Conservation (phyloP, 306 rosid genomes). For the Lithocarpus polystachyus region DNA sequence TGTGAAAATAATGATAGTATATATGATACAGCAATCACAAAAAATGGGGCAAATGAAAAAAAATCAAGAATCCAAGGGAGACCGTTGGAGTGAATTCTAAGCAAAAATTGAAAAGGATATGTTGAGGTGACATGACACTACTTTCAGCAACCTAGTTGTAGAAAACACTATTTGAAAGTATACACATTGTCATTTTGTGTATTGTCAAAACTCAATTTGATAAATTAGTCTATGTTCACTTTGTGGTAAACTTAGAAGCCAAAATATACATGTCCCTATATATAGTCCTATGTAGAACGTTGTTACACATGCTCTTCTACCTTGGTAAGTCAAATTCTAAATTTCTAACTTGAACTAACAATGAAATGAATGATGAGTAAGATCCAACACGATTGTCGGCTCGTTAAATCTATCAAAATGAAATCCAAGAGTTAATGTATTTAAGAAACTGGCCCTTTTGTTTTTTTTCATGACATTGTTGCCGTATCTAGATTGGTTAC, state of each 20-base stretch:
- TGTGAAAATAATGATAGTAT: too few species aligned
- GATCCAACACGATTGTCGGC: neutral
- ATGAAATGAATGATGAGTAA: neutral
- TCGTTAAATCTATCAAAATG: neutral
- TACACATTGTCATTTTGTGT: neutral
- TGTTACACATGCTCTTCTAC: neutral
- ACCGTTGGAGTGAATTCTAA: too few species aligned
- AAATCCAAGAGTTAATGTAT: too few species aligned
- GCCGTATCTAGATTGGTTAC: conserved; percentile 19
- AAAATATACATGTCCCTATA: too few species aligned
- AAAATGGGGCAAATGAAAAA: too few species aligned
- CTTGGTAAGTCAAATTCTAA: neutral
- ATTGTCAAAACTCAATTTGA: neutral
- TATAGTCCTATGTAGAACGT: neutral
- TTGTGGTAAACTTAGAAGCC: neutral
- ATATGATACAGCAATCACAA: too few species aligned
- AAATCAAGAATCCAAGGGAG: too few species aligned
- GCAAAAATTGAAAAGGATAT: too few species aligned
- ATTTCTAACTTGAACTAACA: neutral
- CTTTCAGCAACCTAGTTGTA: neutral
- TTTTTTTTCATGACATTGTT: neutral
- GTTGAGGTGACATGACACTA: neutral
- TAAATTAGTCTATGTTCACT: neutral
- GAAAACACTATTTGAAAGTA: neutral
- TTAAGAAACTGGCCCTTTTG: neutral